Percentiles rank a stretch among this genome's conserved stretches.
These are phyloP conservation scores for Escovopsis weberi DNA, from an alignment of 2,329 filamentous ascomycete species.

Conservation along the genomic window DNA sequence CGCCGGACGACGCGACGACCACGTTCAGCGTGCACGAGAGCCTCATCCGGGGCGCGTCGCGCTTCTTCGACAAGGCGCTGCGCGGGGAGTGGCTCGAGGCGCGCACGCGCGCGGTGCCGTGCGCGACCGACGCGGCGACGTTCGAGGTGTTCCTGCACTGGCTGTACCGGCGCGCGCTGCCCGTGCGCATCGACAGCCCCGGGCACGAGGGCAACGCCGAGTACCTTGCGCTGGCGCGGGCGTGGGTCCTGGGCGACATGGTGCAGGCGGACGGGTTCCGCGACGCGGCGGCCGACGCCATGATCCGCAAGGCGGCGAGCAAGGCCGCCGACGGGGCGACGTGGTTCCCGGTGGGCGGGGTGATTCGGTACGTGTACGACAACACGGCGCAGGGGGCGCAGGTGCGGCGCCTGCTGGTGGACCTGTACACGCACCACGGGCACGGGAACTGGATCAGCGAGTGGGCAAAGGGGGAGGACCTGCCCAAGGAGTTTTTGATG, in stretches of 20 bases:
- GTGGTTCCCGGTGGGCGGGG: slow-evolving; percentile 2
- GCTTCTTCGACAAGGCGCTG: slow-evolving; percentile 3
- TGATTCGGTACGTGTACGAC: slow-evolving; percentile 2
- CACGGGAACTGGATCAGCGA: not conserved
- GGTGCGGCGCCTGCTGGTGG: slow-evolving; percentile 1
- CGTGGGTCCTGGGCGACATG: slow-evolving; percentile 5
- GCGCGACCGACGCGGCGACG: not conserved
- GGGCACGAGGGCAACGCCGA: slow-evolving; percentile 1
- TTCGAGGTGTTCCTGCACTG: slow-evolving; percentile 4
- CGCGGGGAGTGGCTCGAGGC: slow-evolving; percentile 2
- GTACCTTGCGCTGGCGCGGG: slow-evolving; percentile 4
- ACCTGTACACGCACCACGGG: slow-evolving; percentile 1
- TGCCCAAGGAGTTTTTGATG: slow-evolving; percentile 1
- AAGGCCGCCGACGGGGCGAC: not conserved
- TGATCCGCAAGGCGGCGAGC: slow-evolving; percentile 1
- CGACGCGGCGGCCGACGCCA: slow-evolving; percentile 4
- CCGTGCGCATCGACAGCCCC: slow-evolving; percentile 2
- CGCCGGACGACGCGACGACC: not conserved
- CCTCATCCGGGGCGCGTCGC: slow-evolving; percentile 1
- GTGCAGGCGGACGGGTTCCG: slow-evolving; percentile 3
- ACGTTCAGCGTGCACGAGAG: slow-evolving; percentile 3
- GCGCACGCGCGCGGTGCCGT: not conserved
- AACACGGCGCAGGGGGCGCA: not conserved
- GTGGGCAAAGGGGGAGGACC: not conserved
- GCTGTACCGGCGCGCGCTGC: slow-evolving; percentile 3